Evolutionary conservation across 2,329 filamentous ascomycete genomes (phyloP).

Genomic region (Talaromyces sp.): DNA sequence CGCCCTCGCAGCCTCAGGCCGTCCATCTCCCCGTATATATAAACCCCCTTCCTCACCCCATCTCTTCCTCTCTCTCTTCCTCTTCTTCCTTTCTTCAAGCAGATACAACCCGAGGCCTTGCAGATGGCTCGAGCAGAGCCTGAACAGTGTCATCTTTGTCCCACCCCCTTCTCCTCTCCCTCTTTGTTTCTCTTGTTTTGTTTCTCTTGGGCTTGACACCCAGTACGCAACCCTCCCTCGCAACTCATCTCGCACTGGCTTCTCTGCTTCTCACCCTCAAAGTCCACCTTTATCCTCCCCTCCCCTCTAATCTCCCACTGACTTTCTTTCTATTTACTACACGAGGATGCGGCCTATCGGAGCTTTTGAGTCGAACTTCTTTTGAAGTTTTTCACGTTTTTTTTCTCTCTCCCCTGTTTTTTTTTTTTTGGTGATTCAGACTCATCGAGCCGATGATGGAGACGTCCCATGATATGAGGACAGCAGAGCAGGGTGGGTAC

Average conservation of each 20-base stretch:
- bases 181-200: background rate
- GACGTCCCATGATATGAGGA: slow-evolving; percentile 2
- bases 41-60: background rate
- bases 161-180: background rate
- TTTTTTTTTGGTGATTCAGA: slow-evolving; percentile 3
- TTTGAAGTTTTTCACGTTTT: background rate
- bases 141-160: background rate
- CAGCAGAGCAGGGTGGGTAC: slow-evolving; percentile 11
- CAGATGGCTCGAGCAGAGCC: background rate
- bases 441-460: slow-evolving; percentile 12
- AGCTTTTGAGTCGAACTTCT: background rate
- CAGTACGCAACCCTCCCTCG: slow-evolving; percentile 12
- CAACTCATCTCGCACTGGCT: background rate
- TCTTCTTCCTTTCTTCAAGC: background rate
- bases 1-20: background rate
- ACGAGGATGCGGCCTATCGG: slow-evolving; percentile 7
- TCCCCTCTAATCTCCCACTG: too few species aligned
- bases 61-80: background rate
- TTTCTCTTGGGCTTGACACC: background rate
- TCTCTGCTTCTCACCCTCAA: slow-evolving; percentile 9
- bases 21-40: slow-evolving; percentile 4
- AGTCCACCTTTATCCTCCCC: slow-evolving; percentile 9
- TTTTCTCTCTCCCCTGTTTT: background rate
- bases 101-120: slow-evolving; percentile 7
- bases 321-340: background rate